Percentiles rank a stretch among this genome's conserved stretches.
These are phyloP conservation scores for Tulasnella sp. DNA, from an alignment of 768 basidiomycete genomes.

Conservation along the genomic window DNA sequence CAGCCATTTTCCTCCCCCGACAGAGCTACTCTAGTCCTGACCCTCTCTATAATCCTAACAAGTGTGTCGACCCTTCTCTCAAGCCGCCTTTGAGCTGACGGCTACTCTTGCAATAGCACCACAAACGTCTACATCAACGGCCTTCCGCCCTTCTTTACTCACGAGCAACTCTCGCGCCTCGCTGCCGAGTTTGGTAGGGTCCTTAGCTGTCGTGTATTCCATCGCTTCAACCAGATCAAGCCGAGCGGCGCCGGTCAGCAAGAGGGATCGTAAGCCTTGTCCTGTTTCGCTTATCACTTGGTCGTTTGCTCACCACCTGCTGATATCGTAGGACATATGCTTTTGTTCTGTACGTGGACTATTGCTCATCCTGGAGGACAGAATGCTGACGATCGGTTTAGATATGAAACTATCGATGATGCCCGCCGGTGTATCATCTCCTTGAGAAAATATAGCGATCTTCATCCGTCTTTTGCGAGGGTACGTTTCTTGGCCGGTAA, in stretches of 20 bases:
- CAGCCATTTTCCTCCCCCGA: neutral
- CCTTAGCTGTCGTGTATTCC: conserved; percentile 71
- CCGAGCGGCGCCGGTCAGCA: conserved; percentile 22
- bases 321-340: conserved; percentile 38
- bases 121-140: conserved; percentile 87
- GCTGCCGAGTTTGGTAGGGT: conserved; percentile 60
- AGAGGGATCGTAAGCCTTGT: conserved; percentile 14
- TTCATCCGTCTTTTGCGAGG: conserved; percentile 83
- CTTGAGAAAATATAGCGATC: conserved; percentile 56
- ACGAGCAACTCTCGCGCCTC: conserved; percentile 63
- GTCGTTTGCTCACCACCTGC: conserved; percentile 37
- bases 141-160: conserved; percentile 68
- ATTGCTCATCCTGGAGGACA: neutral
- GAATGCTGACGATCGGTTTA: conserved; percentile 23
- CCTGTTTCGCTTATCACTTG: conserved; percentile 1
- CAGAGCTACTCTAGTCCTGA: conserved; percentile 6
- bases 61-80: neutral
- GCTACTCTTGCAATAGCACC: conserved; percentile 25
- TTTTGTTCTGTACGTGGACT: conserved; percentile 54
- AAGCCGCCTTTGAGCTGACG: neutral
- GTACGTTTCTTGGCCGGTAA: conserved; percentile 34
- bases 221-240: conserved; percentile 65
- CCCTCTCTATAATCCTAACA: conserved; percentile 18
- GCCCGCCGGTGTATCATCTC: conserved; percentile 65
- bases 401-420: conserved; percentile 52